Evolutionary conservation across 768 basidiomycete species (phyloP).

Genomic region (Leccinum uliginosum): DNA sequence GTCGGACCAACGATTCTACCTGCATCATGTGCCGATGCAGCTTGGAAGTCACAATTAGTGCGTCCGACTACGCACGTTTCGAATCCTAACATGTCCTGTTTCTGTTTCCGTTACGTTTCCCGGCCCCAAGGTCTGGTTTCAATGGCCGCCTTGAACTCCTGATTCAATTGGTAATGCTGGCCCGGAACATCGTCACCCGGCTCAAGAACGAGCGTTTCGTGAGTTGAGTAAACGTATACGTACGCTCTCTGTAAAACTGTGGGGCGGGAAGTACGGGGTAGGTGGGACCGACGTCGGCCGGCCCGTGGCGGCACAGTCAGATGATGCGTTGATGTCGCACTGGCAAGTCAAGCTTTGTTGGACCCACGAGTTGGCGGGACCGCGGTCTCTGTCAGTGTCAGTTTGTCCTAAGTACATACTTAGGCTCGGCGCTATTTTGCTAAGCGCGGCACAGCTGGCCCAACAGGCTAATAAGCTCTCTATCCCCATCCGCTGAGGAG

Average conservation of each 20-base stretch:
- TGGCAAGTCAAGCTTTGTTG: background rate
- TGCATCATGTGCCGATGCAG: background rate
- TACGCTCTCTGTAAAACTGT: background rate
- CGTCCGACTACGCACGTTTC: background rate
- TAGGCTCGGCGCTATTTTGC: background rate
- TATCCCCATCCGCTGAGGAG: background rate
- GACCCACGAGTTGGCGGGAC: background rate
- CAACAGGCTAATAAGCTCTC: background rate
- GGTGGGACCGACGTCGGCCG: background rate
- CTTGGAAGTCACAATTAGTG: background rate
- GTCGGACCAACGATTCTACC: background rate
- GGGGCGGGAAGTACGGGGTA: no score
- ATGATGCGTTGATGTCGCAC: background rate
- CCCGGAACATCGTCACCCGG: no score
- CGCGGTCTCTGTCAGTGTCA: background rate
- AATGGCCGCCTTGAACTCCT: background rate
- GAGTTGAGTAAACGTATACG: background rate
- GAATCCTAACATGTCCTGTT: background rate
- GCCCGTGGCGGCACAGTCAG: background rate
- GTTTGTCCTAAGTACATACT: no score
- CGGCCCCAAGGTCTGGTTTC: background rate
- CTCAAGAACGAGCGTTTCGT: background rate
- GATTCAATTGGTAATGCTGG: no score
- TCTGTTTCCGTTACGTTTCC: background rate
- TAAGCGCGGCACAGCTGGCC: background rate